Percentiles rank a stretch among this genome's conserved stretches.
Evolutionary conservation across 2,329 filamentous ascomycete species (phyloP).

Genomic region (Gyromitra esculenta): DNA sequence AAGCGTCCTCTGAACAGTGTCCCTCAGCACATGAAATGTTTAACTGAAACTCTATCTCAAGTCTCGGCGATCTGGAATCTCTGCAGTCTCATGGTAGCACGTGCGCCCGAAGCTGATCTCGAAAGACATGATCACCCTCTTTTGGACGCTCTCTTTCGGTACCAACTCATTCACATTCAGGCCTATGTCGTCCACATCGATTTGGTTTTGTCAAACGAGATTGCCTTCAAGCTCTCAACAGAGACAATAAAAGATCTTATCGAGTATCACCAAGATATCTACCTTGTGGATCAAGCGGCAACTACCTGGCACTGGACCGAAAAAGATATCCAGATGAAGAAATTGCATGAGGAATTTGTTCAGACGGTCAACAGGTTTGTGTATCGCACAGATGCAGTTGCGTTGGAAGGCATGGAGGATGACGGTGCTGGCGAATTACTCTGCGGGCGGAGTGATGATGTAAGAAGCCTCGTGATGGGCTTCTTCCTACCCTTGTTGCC

Average conservation of each 20-base stretch:
- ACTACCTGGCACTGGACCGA: constrained; percentile 94
- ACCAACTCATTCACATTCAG: constrained; percentile 90
- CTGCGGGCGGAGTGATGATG: constrained; percentile 88
- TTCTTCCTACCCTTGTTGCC: constrained; percentile 88
- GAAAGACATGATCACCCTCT: constrained; percentile 82
- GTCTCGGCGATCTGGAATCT: constrained; percentile 87
- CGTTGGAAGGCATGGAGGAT: constrained; percentile 94
- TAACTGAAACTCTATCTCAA: constrained; percentile 92
- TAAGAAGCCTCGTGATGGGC: constrained; percentile 84
- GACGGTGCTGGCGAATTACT: constrained; percentile 94
- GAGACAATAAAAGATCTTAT: constrained; percentile 94
- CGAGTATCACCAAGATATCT: constrained; percentile 95
- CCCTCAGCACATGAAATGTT: constrained; percentile 91
- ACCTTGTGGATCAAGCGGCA: constrained; percentile 88
- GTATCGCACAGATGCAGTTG: constrained; percentile 85
- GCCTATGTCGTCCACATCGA: constrained; percentile 99
- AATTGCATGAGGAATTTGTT: constrained; percentile 94
- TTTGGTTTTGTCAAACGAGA: constrained; percentile 97
- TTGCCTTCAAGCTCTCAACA: constrained; percentile 95
- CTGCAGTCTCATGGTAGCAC: constrained; percentile 90
- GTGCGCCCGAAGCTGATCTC: constrained; percentile 85
- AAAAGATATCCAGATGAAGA: constrained; percentile 96
- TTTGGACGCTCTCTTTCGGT: constrained; percentile 89
- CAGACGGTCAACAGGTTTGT: constrained; percentile 98
- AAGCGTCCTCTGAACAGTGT: constrained; percentile 98